A percentile compares a stretch with the other conserved stretches of the same genome.
These are phyloP conservation scores for Solanum boliviense DNA, from an alignment of 257 asterid species.

Conservation along the genomic window DNA sequence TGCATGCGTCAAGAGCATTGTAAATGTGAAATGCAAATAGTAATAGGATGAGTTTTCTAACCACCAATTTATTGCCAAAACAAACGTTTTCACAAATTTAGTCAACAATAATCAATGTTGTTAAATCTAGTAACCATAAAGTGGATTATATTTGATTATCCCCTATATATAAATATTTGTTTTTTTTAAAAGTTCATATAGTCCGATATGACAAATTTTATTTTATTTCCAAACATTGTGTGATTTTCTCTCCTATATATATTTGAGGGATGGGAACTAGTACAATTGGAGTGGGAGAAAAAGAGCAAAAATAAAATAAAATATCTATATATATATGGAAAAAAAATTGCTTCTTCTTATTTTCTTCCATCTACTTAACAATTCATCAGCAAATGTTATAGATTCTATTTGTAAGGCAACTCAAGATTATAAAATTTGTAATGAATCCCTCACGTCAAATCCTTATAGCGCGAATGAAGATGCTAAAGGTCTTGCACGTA, in stretches of 20 bases:
- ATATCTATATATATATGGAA: background rate
- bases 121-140: too few relatives aligned
- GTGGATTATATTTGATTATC: background rate
- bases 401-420: background rate
- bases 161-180: background rate
- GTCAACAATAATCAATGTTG: background rate
- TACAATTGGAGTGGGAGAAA: background rate
- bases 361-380: background rate
- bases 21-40: background rate
- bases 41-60: background rate
- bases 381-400: background rate
- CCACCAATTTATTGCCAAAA: background rate
- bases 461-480: background rate
- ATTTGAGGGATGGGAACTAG: background rate
- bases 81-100: background rate
- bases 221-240: background rate
- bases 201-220: background rate
- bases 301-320: background rate
- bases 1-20: too few relatives aligned
- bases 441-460: background rate
- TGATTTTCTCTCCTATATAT: background rate
- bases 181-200: too few relatives aligned
- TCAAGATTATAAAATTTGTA: background rate
- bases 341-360: background rate
- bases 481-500: background rate